These are phyloP conservation scores for Solanum microdontum DNA, from an alignment of 257 asterid species.

Conservation along the genomic window DNA sequence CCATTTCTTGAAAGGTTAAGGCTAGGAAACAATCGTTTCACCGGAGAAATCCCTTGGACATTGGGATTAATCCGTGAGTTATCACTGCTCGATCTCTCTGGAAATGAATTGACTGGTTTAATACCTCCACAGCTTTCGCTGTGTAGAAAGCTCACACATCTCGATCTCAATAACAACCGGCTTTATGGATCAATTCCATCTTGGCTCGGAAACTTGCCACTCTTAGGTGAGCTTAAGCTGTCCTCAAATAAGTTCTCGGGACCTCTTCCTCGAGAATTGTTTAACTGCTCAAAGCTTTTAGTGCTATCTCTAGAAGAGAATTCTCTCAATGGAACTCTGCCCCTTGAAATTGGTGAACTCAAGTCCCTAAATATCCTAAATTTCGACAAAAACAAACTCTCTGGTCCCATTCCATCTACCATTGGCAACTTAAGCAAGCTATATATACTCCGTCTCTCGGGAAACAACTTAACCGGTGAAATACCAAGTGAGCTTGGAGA, in stretches of 20 bases:
- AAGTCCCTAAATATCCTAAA: constrained; percentile 65
- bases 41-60: constrained; percentile 63
- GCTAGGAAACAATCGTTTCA: constrained; percentile 56
- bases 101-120: constrained; percentile 51
- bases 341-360: constrained; percentile 50
- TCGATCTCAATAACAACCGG: constrained; percentile 66
- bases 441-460: constrained; percentile 58
- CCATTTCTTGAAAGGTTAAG: constrained; percentile 63
- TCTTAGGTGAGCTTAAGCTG: constrained; percentile 75
- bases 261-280: constrained; percentile 44
- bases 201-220: constrained; percentile 76
- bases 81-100: constrained; percentile 63
- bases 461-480: constrained; percentile 58
- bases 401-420: constrained; percentile 64
- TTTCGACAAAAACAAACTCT: constrained; percentile 49
- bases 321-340: constrained; percentile 54
- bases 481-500: constrained; percentile 61
- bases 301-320: constrained; percentile 47
- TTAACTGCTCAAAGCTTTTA: constrained; percentile 61
- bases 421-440: constrained; percentile 57
- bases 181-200: constrained; percentile 59
- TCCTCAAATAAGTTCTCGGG: constrained; percentile 53
- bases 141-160: constrained; percentile 58
- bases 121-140: constrained; percentile 62
- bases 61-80: constrained; percentile 48